Evolutionary conservation across 495 filamentous ascomycete species (phyloP).

Genomic region (Clavariopsis aquatica): DNA sequence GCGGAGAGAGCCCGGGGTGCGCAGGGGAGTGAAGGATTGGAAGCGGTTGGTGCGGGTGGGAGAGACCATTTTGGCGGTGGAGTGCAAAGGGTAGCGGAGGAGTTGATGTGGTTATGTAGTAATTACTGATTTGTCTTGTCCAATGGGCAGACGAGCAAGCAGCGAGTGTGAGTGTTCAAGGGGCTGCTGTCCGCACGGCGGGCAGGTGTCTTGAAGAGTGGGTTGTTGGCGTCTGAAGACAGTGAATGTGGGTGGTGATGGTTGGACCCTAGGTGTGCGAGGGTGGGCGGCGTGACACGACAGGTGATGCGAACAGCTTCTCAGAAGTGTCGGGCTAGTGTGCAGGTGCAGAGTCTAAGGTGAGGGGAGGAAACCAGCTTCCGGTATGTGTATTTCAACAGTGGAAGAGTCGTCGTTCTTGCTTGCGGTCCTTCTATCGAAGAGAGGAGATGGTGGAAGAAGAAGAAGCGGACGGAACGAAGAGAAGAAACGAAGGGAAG

Average conservation of each 20-base stretch:
- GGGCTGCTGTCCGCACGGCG: slow-evolving; percentile 25
- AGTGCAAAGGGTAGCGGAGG: no score
- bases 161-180: slow-evolving; percentile 21
- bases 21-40: slow-evolving; percentile 38
- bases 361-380: slow-evolving; percentile 15
- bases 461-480: slow-evolving; percentile 3
- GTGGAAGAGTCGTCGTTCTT: slow-evolving; percentile 11
- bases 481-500: slow-evolving; percentile 24
- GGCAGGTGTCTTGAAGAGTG: slow-evolving; percentile 10
- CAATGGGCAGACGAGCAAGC: slow-evolving; percentile 5
- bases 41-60: slow-evolving; percentile 37
- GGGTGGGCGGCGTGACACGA: slow-evolving; percentile 6
- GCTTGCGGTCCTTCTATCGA: background rate
- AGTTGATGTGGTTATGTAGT: no score
- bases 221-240: background rate
- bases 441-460: slow-evolving; percentile 3
- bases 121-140: slow-evolving; percentile 11
- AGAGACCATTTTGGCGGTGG: slow-evolving; percentile 24
- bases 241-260: slow-evolving; percentile 16
- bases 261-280: slow-evolving; percentile 6
- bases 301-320: slow-evolving; percentile 17
- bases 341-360: background rate
- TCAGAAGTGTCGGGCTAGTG: slow-evolving; percentile 22
- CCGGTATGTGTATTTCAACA: slow-evolving; percentile 21
- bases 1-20: slow-evolving; percentile 40